phyloP scores from a whole-genome alignment of 164 flowering plant species.

The Magnolia officinalis region DNA sequence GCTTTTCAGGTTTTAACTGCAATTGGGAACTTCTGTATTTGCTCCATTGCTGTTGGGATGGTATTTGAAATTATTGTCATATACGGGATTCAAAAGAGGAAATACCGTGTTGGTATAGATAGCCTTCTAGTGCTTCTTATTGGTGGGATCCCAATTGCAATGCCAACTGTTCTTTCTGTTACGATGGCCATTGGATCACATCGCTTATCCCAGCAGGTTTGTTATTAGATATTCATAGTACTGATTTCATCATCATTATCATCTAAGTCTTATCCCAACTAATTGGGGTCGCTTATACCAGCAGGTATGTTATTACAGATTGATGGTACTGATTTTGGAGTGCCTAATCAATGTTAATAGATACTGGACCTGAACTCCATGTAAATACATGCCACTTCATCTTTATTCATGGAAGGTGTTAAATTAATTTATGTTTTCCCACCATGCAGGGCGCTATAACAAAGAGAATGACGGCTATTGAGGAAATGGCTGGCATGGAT shows the following conservation, averaged over 20 bases:
- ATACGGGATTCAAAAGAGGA: conserved; percentile 69
- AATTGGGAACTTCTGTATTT: conserved; percentile 91
- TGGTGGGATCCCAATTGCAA: conserved; percentile 97
- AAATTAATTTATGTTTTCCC: neutral
- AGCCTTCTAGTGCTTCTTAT: conserved; percentile 78
- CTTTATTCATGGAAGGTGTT: neutral
- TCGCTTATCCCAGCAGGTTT: conserved; percentile 66
- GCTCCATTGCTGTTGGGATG: conserved; percentile 80
- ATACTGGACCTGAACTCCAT: neutral
- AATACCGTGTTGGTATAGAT: conserved; percentile 79
- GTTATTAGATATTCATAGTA: conserved; percentile 10
- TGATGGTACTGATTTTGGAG: neutral
- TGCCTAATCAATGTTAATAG: neutral
- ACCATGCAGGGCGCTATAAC: conserved; percentile 71
- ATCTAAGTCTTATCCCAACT: too few relatives aligned
- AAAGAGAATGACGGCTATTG: conserved; percentile 98
- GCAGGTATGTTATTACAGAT: conserved; percentile 33
- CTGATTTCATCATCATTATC: too few relatives aligned
- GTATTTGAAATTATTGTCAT: conserved; percentile 68
- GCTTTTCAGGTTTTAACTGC: conserved; percentile 65
- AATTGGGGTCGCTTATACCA: conserved; percentile 41
- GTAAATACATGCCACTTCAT: neutral
- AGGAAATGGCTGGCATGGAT: conserved; percentile 98
- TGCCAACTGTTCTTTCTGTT: conserved; percentile 93
- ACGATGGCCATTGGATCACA: conserved; percentile 98